Evolutionary conservation across 2,329 filamentous ascomycete species (phyloP).

Genomic region (Colletotrichum eleusines): DNA sequence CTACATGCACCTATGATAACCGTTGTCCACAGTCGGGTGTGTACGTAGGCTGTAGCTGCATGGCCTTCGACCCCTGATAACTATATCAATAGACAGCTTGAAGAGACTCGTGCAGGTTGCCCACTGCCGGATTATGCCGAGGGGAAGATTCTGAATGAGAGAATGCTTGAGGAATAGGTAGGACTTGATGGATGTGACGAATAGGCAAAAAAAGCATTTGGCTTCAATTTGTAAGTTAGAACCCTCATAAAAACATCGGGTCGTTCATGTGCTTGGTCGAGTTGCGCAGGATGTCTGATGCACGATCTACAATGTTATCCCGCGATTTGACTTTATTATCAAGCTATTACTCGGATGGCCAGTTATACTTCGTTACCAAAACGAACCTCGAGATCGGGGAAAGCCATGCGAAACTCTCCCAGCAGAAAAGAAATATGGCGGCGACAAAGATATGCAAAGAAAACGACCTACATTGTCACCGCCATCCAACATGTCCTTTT

Average conservation of each 20-base stretch:
- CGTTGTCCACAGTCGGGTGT: too few relatives aligned
- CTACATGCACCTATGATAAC: too few relatives aligned
- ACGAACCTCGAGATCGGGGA: neutral
- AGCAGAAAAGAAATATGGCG: slow-evolving; percentile 32
- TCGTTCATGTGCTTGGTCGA: too few relatives aligned
- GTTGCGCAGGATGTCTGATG: neutral
- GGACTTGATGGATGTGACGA: slow-evolving; percentile 13
- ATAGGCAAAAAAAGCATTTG: slow-evolving; percentile 28
- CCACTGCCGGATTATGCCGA: slow-evolving; percentile 39
- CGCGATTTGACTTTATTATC: slow-evolving; percentile 30
- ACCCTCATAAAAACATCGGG: too few relatives aligned
- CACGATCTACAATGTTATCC: slow-evolving; percentile 23
- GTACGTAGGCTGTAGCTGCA: too few relatives aligned
- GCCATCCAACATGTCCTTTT: neutral
- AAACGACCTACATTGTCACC: slow-evolving; percentile 4
- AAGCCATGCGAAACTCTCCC: slow-evolving; percentile 2
- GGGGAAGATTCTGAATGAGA: slow-evolving; percentile 11
- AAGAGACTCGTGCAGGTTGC: too few relatives aligned
- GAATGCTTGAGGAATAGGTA: slow-evolving; percentile 23
- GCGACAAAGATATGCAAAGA: slow-evolving; percentile 32
- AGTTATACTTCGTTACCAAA: slow-evolving; percentile 20
- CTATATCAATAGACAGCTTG: too few relatives aligned
- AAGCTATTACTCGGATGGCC: slow-evolving; percentile 24
- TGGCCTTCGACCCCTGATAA: too few relatives aligned
- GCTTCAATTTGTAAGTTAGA: neutral